Conservation (phyloP, 345 rosid species). For the Cardamine resedifolia region DNA sequence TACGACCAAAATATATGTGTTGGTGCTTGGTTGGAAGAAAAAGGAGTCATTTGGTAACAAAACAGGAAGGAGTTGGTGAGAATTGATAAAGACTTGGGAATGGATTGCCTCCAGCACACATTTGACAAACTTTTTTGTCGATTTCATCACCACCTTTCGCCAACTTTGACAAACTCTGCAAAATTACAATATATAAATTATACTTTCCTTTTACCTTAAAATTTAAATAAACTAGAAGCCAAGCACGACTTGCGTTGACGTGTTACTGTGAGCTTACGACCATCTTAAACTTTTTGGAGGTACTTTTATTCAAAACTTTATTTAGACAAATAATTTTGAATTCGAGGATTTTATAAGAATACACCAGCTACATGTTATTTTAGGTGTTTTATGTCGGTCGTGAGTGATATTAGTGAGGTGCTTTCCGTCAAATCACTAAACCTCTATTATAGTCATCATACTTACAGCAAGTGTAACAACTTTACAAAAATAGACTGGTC, state of each 20-base stretch:
- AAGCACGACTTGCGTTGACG: conserved; percentile 30
- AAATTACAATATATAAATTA: conserved; percentile 22
- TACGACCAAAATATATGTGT: conserved; percentile 14
- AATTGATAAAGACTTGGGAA: conserved; percentile 22
- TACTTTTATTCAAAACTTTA: neutral
- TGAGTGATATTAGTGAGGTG: conserved; percentile 4
- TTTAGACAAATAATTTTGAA: too few species aligned
- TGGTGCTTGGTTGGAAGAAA: conserved; percentile 24
- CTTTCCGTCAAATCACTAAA: conserved; percentile 26
- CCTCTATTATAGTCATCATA: conserved; percentile 19
- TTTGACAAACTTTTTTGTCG: conserved; percentile 22
- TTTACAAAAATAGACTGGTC: conserved; percentile 17
- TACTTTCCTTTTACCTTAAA: conserved; percentile 12
- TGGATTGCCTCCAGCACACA: conserved; percentile 39
- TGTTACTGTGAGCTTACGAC: conserved; percentile 24
- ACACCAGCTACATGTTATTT: neutral
- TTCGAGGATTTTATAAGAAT: neutral
- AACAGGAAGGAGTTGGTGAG: conserved; percentile 32
- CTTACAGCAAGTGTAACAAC: conserved; percentile 4
- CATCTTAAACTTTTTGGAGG: neutral
- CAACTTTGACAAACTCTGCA: conserved; percentile 40
- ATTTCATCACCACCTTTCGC: conserved; percentile 41
- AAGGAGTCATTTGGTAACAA: conserved; percentile 26
- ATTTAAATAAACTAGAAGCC: conserved; percentile 19
- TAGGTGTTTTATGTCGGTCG: conserved; percentile 33